These are phyloP conservation scores for Penicillium soppii DNA, from an alignment of 495 filamentous ascomycete species.

Conservation along the genomic window DNA sequence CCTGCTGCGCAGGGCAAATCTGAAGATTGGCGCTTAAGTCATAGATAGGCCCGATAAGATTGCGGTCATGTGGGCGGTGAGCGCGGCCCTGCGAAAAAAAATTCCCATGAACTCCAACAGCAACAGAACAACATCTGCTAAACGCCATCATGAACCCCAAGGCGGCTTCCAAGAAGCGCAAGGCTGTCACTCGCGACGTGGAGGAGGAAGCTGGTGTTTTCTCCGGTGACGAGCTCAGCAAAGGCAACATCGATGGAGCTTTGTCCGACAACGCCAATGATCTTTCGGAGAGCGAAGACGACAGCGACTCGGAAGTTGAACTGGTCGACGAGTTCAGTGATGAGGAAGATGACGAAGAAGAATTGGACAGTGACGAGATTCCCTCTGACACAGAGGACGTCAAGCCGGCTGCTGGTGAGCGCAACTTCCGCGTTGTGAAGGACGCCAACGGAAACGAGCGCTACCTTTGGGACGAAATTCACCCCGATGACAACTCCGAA, in stretches of 20 bases:
- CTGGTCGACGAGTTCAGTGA: constrained; percentile 46
- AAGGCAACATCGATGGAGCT: constrained; percentile 61
- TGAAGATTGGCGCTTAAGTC: constrained; percentile 16
- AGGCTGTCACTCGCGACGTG: constrained; percentile 56
- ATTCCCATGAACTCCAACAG: constrained; percentile 26
- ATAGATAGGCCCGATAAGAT: constrained; percentile 26
- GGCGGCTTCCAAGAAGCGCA: constrained; percentile 54
- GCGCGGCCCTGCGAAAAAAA: constrained; percentile 28
- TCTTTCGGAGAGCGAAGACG: constrained; percentile 41
- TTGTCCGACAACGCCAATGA: constrained; percentile 60
- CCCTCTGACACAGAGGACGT: constrained; percentile 44
- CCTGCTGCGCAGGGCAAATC: constrained; percentile 2
- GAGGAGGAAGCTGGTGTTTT: constrained; percentile 50
- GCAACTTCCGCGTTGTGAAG: constrained; percentile 50
- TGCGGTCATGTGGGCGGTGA: constrained; percentile 50
- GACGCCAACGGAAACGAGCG: constrained; percentile 74
- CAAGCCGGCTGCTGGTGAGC: constrained; percentile 18
- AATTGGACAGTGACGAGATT: constrained; percentile 52
- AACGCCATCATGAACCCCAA: constrained; percentile 34
- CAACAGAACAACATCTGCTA: constrained; percentile 6
- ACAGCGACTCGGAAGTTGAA: constrained; percentile 46
- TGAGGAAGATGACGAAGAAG: constrained; percentile 41
- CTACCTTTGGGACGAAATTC: constrained; percentile 84
- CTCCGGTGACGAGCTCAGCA: constrained; percentile 66
- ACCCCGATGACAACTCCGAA: constrained; percentile 94